Evolutionary conservation across 768 basidiomycete species (phyloP), one percentile per base, ranked within the genome.

Genomic region (Russula lepida): DNA sequence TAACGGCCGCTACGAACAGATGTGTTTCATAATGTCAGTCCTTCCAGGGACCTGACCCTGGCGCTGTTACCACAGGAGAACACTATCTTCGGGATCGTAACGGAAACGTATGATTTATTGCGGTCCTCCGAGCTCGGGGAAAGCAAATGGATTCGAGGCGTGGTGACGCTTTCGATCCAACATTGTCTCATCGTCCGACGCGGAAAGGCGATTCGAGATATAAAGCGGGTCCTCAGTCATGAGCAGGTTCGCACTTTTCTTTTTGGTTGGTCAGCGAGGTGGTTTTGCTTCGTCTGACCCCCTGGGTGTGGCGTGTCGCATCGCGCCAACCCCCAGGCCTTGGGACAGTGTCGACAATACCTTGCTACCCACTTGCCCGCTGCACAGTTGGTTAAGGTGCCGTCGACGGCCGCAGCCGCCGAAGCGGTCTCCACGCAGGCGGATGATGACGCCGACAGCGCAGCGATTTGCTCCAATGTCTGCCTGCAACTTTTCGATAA

Each of bases 31-130:
- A 71, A 78, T 19, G 71, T 91, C 43, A 77, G 80, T 6, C 58
- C 74, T 12, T 69, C 69, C 6, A 68, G 73, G 33, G 35, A 37
- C 15, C 6, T 37, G 35, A 77, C 78, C 27, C 76, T 82, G 51
- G 89, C 81, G 27, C 77, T 92, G n/a, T 76, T 91, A 30, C 89
- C 89, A 23, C 86, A 88, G 70, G 89, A 92, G 71, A 92, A 92
- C 66, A 83, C 83, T 17, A 86, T 82, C 37, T 85, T 84, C 65
- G 89, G 89, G 12, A 76, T 74, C 19, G 89, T 92, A 7, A 73
- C 82, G 23, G 89, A 92, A 71, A 87, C 88, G 1, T 90, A 88
- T 68, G 84, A 89, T 67, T 63, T 74, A 35, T 72, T 91, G 50
- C 83, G 85, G 27, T 64, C 62, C n/a, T 66, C 72, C 39, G 63